Base-by-base conservation (phyloP, 352 stramenopile genomes). In the Globisporangium rhizosaccharum region DNA sequence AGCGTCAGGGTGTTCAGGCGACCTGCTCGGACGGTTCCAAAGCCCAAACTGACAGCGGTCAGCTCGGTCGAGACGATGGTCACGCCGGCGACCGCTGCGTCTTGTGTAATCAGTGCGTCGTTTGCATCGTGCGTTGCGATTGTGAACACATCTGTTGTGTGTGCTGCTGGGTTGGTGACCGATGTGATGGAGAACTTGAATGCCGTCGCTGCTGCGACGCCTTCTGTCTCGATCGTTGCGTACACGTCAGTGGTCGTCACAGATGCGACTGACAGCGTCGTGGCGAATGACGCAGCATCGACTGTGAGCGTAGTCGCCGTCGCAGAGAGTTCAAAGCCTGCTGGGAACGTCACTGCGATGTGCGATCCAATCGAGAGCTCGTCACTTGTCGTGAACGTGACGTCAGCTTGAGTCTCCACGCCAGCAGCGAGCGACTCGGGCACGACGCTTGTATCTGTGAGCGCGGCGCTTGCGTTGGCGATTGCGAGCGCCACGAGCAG, bases 101-200 rank as follows among this genome's bases (percentile, higher is more conserved):
- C 46, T 0, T 28, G 59, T 37, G 73, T 63, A 2, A 74, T 15
- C 30, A 39, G 33, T 12, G 8, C 11, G 0, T 57, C 59, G 17
- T 23, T 73, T 0, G 48, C 42, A 45, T 81, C 63, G 25, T 64
- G 64, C 0, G 62, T 74, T 0, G 47, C 46, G 17, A 86, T 62
- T 0, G 50, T 23, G n/a, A 79, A 79, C 1, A 25, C 26, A 0
- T 15, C 39, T 0, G 63, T 82, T 0, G 39, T 52, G 7, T 60
- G 51, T 15, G 54, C 69, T 2, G 51, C 63, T 49, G 73, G 73
- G 33, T 83, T 83, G 0, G 57, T 66, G 5, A 85, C 62, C 3
- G 57, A 30, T 12, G 69, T 59, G 20, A 82, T 50, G 0, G 57
- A 53, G 50, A 82, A 83, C 37, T 17, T 6, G 14, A 86, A 80